Base-by-base conservation (phyloP, 305 asterid species). In the Plantago coronopus region DNA sequence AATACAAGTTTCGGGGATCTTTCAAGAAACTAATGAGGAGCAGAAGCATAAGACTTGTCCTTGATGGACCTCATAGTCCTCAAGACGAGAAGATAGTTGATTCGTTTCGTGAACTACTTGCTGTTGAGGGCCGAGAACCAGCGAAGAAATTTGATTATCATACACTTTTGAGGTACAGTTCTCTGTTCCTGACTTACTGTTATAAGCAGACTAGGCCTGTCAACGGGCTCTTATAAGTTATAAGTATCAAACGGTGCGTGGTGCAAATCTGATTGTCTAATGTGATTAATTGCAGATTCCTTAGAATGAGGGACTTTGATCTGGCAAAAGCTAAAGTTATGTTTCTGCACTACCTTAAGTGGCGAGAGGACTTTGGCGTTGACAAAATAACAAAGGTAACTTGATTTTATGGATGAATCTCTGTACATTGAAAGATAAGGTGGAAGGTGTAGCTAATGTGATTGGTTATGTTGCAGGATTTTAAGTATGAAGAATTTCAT, bases 311-410 rank as follows among this genome's bases (percentile, higher is more conserved):
- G 66, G 80, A 78, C 68, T 80, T 80, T 64, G 89, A 83, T 64
- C 59, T 83, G 62, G 86, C 77, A 57, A 83, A 74, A 69, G 53
- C 89, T 48, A 83, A 78, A 70, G 82, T 67, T 54, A 83, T 83
- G 89, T 83, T 83, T 86, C 82, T 83, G 65, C 83, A 83, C 78
- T 79, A 79, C 84, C 60, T 83, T 47, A 82, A 77, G 65, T 83
- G 89, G 89, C 78, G 89, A 79, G 75, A 62, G 63, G 84, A 83
- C 40, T 83, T 83, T 59, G 84, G 81, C 45, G 68, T 77, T 27
- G 84, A 83, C 79, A 78, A 78, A 18, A 67, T 83, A 54, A 31
- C 56, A 47, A 78, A 82, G 83, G 89, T 82, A 74, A 46, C 15
- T 7, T 61, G 48, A 10, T n/a, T 56, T 21, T 63, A 50, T 48